phyloP scores from a whole-genome alignment of 805 yeast species.

The Starmerella ratchasimensis region DNA sequence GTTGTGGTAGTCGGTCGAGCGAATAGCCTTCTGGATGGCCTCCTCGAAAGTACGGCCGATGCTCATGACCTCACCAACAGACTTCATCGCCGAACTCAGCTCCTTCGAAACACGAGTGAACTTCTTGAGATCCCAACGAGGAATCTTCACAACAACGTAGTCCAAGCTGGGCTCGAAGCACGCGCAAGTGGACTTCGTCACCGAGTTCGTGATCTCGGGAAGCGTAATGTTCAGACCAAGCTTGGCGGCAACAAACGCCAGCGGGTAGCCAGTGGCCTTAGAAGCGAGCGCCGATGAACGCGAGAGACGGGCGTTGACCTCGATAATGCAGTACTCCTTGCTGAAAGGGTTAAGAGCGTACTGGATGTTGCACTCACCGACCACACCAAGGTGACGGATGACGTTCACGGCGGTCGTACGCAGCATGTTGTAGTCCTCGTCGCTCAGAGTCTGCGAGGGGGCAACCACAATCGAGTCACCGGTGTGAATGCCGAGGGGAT shows the following conservation, averaged over 20 bases:
- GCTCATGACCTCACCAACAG: conserved; percentile 98
- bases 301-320: conserved; percentile 93
- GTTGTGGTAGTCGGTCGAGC: conserved; percentile 92
- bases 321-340: conserved; percentile 91
- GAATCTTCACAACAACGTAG: conserved; percentile 93
- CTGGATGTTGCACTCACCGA: conserved; percentile 98
- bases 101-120: conserved; percentile 81
- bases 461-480: conserved; percentile 99
- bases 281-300: conserved; percentile 99
- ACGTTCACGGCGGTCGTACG: conserved; percentile 96
- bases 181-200: conserved; percentile 86
- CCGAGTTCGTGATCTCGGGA: conserved; percentile 83
- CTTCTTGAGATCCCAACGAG: conserved; percentile 97
- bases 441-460: conserved; percentile 93
- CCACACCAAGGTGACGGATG: conserved; percentile 94
- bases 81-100: conserved; percentile 89
- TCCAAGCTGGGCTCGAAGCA: conserved; percentile 96
- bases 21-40: conserved; percentile 92
- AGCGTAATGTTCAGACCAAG: conserved; percentile 85
- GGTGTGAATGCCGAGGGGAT: conserved; percentile 95
- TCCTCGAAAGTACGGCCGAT: conserved; percentile 96
- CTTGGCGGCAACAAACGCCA: conserved; percentile 96
- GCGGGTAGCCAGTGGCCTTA: conserved; percentile 96
- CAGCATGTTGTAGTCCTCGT: conserved; percentile 94
- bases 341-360: conserved; percentile 89